Percentiles rank a stretch among this genome's conserved stretches.
These are phyloP conservation scores for Mucor mucedo DNA, from an alignment of 371 early-diverging fungal species.

Conservation along the genomic window DNA sequence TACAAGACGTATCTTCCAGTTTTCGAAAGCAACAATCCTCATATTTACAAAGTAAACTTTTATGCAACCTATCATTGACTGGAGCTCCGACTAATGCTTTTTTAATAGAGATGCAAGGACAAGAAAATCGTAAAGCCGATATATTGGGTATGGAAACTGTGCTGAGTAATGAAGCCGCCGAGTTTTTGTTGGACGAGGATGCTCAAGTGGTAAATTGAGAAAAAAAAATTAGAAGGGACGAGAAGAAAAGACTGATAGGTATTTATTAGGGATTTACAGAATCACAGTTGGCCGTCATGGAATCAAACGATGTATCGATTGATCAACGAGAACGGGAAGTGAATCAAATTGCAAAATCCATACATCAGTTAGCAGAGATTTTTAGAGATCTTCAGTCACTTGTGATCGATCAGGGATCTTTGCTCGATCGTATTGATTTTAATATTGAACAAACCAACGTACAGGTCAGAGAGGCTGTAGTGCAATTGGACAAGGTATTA, in stretches of 20 bases:
- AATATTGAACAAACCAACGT: constrained; percentile 89
- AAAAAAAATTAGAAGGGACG: background rate
- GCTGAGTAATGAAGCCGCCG: constrained; percentile 52
- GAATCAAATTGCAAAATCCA: constrained; percentile 91
- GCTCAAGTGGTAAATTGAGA: constrained; percentile 42
- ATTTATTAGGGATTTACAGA: constrained; percentile 77
- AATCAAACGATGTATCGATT: constrained; percentile 73
- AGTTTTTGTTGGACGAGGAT: constrained; percentile 53
- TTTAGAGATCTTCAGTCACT: constrained; percentile 92
- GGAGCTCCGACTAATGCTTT: constrained; percentile 16
- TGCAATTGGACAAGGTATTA: constrained; percentile 82
- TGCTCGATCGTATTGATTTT: constrained; percentile 97
- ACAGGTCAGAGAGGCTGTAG: constrained; percentile 83
- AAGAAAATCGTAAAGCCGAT: constrained; percentile 52
- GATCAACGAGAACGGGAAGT: constrained; percentile 90
- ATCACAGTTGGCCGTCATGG: constrained; percentile 78
- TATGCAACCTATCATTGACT: background rate
- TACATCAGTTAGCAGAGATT: constrained; percentile 87
- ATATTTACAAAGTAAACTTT: constrained; percentile 80
- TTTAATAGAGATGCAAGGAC: constrained; percentile 47
- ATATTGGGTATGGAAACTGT: constrained; percentile 48
- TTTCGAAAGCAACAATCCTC: constrained; percentile 88
- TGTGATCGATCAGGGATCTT: constrained; percentile 96
- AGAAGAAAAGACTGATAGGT: background rate
- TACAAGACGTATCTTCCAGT: constrained; percentile 81